Evolutionary conservation across 305 asterid species (phyloP), one percentile per base, ranked within the genome.

Genomic region (Plantago lanceolata): DNA sequence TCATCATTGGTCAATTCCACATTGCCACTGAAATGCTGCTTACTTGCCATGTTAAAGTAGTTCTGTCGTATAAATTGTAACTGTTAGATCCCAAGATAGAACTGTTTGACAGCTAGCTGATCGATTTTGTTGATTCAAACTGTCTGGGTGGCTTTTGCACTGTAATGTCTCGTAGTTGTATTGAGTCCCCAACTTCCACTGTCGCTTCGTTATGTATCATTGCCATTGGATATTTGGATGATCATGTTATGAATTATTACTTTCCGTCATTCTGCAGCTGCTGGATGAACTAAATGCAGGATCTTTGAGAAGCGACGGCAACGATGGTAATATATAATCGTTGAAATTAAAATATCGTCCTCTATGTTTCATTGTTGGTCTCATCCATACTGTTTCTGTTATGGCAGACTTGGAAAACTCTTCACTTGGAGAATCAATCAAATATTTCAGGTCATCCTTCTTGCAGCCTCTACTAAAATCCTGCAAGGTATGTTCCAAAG

Each of bases 381-480:
- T 49, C 59, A 31, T 50, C 17, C 66, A 11, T 61, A 45, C 57
- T 72, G 17, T 33, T 62, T 53, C 12, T 59, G 61, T 50, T 7
- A 47, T 69, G 57, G 72, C 90, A 92, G 96, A 81, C 52, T 79
- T 83, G 85, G 97, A 89, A 64, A 82, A 77, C 70, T 78, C 94
- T 49, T 85, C 94, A 20, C 90, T 93, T 57, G 95, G 95, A 65
- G 70, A 83, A 59, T 82, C 90, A 21, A 75, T 89, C 80, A 74
- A 82, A 79, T 89, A 70, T 72, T 93, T 89, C 47, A 79, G 87
- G 61, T 73, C 89, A 33, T 83, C 88, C 24, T 93, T 93, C 75
- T 70, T 93, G 88, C 83, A 78, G 53, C 99, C 96, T 70, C 89
- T 93, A 58, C 80, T 87, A 53, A 89, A 87, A 75, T 82, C 98